Evolutionary conservation across 2,329 filamentous ascomycete genomes (phyloP), one percentile per base, ranked within the genome.

Genomic region (Colletotrichum tabaci): DNA sequence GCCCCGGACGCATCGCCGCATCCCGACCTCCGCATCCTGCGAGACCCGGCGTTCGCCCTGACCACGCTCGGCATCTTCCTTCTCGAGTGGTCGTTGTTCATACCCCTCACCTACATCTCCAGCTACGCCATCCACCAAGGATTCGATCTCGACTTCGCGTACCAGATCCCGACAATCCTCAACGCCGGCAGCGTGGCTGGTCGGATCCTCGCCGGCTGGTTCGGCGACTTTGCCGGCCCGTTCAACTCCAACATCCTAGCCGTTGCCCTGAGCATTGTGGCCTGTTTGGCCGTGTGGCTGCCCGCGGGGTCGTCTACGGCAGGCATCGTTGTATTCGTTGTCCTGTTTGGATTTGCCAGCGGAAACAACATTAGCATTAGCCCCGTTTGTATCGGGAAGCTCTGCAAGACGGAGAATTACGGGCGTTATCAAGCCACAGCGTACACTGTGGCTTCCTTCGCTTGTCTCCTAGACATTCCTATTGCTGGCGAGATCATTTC

Each of bases 371-470:
- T 97, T 77, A 91, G 89, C 18, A 85, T 98, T 68, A 94, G 93
- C 0, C 94, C 95, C 0, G 94, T 97, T 0, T 95, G 94, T 77
- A 90, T 98, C 10, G 93, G 94, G 0, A 91, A 93, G 79, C 85
- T 97, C 52, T 97, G 94, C 80, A 90, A 91, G 76, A 96, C 93
- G 10, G 90, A 94, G 76, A 86, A 95, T 61, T 97, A 97, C 77
- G 94, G 94, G 0, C 86, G 93, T 6, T 96, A 96, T 79, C 97
- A 96, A 77, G 93, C 94, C 5, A 96, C 94, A 0, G 91, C 92
- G 67, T 97, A 97, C 78, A 95, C 93, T 96, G 98, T 79, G 97
- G 90, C 68, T n/a, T 92, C 91, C 21, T 89, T 97, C 77, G 93
- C 92, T 74, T 91, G 86, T 57, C 82, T 95, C 64, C 90, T 92